Evolutionary conservation across 179 eudicot genomes (phyloP), one percentile per base, ranked within the genome.

Genomic region (Actinidia chinensis): DNA sequence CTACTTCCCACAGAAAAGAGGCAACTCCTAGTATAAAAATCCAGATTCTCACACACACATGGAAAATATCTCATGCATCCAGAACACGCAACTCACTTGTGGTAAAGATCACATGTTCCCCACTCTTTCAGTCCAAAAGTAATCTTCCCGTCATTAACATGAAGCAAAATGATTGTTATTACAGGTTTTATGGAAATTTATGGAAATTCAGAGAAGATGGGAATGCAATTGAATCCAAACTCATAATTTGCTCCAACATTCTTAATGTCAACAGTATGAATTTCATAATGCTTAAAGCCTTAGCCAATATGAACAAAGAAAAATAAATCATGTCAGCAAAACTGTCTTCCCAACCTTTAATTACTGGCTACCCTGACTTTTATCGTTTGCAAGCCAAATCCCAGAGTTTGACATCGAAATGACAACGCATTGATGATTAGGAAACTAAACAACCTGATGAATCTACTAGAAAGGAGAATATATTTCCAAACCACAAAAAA

Each of bases 91-190:
- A 82, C 89, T 83, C 78, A 95, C 98, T 89, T 95, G 22, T 97
- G 98, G 86, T 95, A 95, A 84, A 95, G 95, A 86, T 95, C 98
- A 84, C 98, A 95, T 55, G 95, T 90, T 48, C 98, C 98, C 91
- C 93, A 85, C 85, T 95, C 98, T 88, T 91, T 95, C 65, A 95
- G 50, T 95, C 91, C 81, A 95, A 82, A 43, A 97, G 98, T 83
- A 95, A 81, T 79, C 98, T 88, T 82, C 93, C 98, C 98, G 82
- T 95, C 98, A 80, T 97, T 90, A 73, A 87, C 91, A 97, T 95
- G 76, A 79, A 66, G 63, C 42, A 48, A 17, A n/a, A 72, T 23
- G 43, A 15, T 25, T 73, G 13, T 15, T n/a, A n/a, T n/a, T n/a
- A n/a, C n/a, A 47, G 60, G n/a, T 65, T 71, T n/a, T n/a, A n/a